Base-by-base conservation (phyloP, 1,139 yeast species). In the Pichiaceae sp. region DNA sequence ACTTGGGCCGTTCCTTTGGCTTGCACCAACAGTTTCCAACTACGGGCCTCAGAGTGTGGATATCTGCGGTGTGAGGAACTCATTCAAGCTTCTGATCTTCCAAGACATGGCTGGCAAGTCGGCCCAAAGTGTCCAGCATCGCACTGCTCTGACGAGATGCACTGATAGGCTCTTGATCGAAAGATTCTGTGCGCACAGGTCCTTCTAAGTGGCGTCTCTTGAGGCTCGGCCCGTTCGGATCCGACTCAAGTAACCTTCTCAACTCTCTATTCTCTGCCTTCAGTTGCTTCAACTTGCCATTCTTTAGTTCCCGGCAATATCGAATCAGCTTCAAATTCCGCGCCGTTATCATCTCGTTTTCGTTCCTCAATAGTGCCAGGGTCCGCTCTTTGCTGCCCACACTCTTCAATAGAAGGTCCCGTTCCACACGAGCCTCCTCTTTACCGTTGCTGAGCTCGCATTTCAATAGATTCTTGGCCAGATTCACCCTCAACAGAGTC, bases 51-150 rank as follows among this genome's bases (percentile, higher is more conserved):
- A n/a, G n/a, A n/a, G n/a, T n/a, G n/a, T n/a, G n/a, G n/a, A n/a
- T n/a, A n/a, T n/a, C n/a, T n/a, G n/a, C n/a, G n/a, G n/a, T n/a
- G n/a, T n/a, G n/a, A n/a, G n/a, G n/a, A n/a, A n/a, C n/a, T n/a
- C n/a, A n/a, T n/a, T n/a, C n/a, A 12, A 23, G 21, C 9, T 48
- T 51, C 35, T 62, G 68, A 38, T 63, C 70, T 27, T 62, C 62
- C 21, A 69, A 46, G 1, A 68, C 73, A 37, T 67, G 72, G 2
- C 70, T 57, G 2, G 74, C 74, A 34, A 69, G 46, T 31, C 66
- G 50, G 7, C 75, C 74, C 24, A 69, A 48, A 0, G 75, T 65
- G 37, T 64, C 66, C 32, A 69, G 44, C 71, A 68, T 63, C 28
- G 48, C 25, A 33, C 42, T 34, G 29, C 34, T 32, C 27, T 32